A percentile compares a stretch with the other conserved stretches of the same genome.
phyloP scores from a whole-genome alignment of 176 grass and related monocot genomes.

The Oryza coarctata region DNA sequence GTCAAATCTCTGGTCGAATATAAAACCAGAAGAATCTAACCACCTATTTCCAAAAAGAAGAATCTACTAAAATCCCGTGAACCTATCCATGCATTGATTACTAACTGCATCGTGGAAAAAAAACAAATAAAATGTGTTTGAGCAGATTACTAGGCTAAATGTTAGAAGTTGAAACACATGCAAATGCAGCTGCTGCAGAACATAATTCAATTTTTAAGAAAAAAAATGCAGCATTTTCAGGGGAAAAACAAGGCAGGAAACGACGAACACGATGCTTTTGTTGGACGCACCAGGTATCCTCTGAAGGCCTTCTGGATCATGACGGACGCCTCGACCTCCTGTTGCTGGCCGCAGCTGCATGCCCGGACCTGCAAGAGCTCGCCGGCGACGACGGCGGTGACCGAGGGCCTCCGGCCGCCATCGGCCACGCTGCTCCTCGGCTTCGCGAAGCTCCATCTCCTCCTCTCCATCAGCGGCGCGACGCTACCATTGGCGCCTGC shows the following conservation, averaged over 20 bases:
- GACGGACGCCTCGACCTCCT: constrained; percentile 46
- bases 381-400: constrained; percentile 43
- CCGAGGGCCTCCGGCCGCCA: constrained; percentile 22
- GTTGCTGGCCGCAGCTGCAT: constrained; percentile 26
- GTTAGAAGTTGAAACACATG: background rate
- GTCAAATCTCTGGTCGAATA: constrained; percentile 45
- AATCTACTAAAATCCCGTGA: background rate
- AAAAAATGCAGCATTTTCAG: background rate
- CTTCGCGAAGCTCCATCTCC: constrained; percentile 87
- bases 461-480: constrained; percentile 50
- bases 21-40: constrained; percentile 30
- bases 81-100: background rate
- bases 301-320: constrained; percentile 80
- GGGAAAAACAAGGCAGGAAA: background rate
- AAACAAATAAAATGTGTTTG: background rate
- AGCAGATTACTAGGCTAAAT: too few relatives aligned
- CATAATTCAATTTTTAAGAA: background rate
- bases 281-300: constrained; percentile 67
- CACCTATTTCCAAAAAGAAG: background rate
- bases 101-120: background rate
- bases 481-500: background rate
- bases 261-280: background rate
- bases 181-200: background rate
- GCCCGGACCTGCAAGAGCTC: constrained; percentile 45
- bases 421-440: constrained; percentile 49